A percentile compares a stretch with the other conserved stretches of the same genome.
phyloP scores from a whole-genome alignment of 169 alveolate genomes.

The Plasmodium inui region DNA sequence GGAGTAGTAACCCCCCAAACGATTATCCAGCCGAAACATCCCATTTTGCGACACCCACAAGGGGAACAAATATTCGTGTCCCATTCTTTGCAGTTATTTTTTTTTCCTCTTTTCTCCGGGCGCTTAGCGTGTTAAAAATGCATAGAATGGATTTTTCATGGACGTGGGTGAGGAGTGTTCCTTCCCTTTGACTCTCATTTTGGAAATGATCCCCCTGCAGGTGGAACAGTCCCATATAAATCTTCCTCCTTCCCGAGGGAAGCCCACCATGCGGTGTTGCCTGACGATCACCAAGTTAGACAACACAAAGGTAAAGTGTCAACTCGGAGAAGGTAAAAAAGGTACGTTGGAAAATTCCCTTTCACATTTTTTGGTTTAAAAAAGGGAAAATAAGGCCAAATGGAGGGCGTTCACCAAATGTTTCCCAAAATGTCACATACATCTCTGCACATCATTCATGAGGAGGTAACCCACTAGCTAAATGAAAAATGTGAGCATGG shows the following conservation, averaged over 20 bases:
- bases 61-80: neutral
- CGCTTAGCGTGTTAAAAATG: neutral
- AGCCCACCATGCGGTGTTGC: neutral
- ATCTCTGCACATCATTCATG: neutral
- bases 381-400: neutral
- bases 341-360: neutral
- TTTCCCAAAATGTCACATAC: neutral
- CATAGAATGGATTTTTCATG: neutral
- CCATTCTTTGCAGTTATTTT: neutral
- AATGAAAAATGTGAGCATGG: neutral
- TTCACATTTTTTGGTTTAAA: neutral
- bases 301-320: neutral
- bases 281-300: neutral
- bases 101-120: neutral
- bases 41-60: neutral
- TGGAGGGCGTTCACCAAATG: neutral
- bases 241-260: neutral
- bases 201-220: neutral
- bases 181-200: neutral
- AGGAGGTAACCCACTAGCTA: neutral
- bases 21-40: neutral
- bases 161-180: neutral
- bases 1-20: neutral
- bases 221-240: neutral
- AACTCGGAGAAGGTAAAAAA: neutral